Evolutionary conservation across 2,329 filamentous ascomycete genomes (phyloP), one percentile per base, ranked within the genome.

Genomic region (Fonsecaea erecta): DNA sequence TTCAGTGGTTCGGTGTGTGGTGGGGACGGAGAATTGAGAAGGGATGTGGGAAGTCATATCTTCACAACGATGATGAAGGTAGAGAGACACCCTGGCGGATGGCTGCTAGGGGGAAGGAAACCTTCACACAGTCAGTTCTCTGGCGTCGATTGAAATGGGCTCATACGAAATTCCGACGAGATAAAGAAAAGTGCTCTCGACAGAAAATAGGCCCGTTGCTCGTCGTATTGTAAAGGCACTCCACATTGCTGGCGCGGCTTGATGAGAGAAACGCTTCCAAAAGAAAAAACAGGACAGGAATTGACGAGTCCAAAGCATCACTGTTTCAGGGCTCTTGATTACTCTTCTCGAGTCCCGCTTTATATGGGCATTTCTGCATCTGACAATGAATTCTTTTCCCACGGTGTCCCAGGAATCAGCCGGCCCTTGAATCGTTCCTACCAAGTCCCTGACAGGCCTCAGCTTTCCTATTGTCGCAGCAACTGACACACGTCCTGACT

Each of bases 141-240:
- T 48, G 43, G 43, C 43, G 43, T 48, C 43, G 26, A 24, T 48
- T 48, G 43, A 48, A 12, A 48, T 48, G 37, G 43, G 43, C 43
- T 48, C 43, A 48, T 11, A 48, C 21, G 43, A 48, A 48, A 24
- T 11, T 48, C 40, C 9, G 21, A 48, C 18, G 43, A 24, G 43
- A 48, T 48, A 16, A 46, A 48, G 26, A 24, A 48, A 48, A 24
- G 43, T 24, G 43, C 43, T 48, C 21, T 48, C 43, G 14, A 48
- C 9, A 26, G 9, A 26, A 16, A 26, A 24, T n/a, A 21, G 9
- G 43, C 43, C 6, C 2, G 11, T 26, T 48, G 43, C 43, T 24
- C 21, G 43, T 48, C 43, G 24, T 48, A 21, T 11, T 24, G 43
- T 21, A 48, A 21, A 24, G 11, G 21, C 43, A 48, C 21, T 6